phyloP scores from a whole-genome alignment of 139 green algal species.

The Haematococcus lacustris region DNA sequence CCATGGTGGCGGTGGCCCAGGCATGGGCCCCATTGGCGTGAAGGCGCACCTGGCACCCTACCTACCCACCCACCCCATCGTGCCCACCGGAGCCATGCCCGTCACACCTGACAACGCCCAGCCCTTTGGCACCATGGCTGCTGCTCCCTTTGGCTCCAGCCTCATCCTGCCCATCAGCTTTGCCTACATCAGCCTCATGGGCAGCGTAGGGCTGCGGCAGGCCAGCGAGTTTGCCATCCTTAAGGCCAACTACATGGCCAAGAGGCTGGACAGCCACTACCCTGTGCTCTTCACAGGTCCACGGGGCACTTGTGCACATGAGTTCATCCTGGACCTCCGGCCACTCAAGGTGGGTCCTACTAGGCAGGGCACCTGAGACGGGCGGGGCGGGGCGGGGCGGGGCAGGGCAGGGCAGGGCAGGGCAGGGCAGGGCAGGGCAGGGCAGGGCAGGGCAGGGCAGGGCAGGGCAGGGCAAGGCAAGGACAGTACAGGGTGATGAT shows the following conservation, averaged over 20 bases:
- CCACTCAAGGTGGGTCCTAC: constrained; percentile 80
- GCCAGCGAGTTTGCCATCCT: constrained; percentile 43
- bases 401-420: too few species aligned
- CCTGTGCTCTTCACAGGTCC: constrained; percentile 78
- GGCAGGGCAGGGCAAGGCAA: too few species aligned
- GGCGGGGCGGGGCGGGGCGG: too few species aligned
- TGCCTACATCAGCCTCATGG: constrained; percentile 99
- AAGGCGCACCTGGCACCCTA: constrained; percentile 96
- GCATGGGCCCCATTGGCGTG: constrained; percentile 86
- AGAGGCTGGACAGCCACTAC: constrained; percentile 76
- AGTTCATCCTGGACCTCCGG: constrained; percentile 98
- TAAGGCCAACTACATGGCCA: constrained; percentile 99
- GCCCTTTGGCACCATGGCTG: constrained; percentile 87
- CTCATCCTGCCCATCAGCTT: constrained; percentile 98
- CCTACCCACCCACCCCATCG: constrained; percentile 89
- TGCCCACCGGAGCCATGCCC: constrained; percentile 58
- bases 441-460: too few species aligned
- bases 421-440: too few species aligned
- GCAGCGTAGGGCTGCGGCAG: constrained; percentile 77
- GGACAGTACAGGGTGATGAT: too few species aligned
- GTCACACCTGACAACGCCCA: constrained; percentile 29
- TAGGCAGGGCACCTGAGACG: too few species aligned
- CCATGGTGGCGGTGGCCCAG: constrained; percentile 84
- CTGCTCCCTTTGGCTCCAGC: constrained; percentile 89
- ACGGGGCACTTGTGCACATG: constrained; percentile 94